Percentiles rank a stretch among this genome's conserved stretches.
phyloP scores from a whole-genome alignment of 805 yeast species.

The Diddensiella caesifluorescens region DNA sequence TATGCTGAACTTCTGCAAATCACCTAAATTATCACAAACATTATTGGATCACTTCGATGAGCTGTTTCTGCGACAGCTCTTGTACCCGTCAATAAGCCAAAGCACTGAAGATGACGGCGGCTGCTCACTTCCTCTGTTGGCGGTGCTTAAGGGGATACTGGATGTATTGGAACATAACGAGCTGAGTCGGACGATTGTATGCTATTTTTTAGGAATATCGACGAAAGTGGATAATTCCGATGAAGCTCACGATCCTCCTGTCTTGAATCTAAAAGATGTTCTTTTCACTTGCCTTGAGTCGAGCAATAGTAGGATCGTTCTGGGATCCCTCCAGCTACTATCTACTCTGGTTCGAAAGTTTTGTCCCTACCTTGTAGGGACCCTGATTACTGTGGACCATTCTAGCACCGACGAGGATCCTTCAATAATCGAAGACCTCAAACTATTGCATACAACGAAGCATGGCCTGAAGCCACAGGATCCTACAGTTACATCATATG shows the following conservation, averaged over 20 bases:
- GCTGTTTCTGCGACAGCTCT: slow-evolving; percentile 26
- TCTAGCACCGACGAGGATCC: neutral
- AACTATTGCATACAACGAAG: slow-evolving; percentile 4
- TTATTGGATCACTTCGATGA: slow-evolving; percentile 25
- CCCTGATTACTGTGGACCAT: slow-evolving; percentile 6
- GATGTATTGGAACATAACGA: slow-evolving; percentile 22
- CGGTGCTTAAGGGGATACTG: slow-evolving; percentile 24
- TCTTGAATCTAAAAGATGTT: slow-evolving; percentile 17
- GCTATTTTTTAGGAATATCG: slow-evolving; percentile 16
- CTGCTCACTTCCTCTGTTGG: slow-evolving; percentile 22
- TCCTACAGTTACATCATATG: slow-evolving; percentile 1
- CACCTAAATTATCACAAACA: slow-evolving; percentile 12
- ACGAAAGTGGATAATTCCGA: neutral
- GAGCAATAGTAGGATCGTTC: slow-evolving; percentile 15
- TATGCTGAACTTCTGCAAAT: slow-evolving; percentile 20
- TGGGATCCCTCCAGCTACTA: slow-evolving; percentile 22
- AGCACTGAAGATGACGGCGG: slow-evolving; percentile 19
- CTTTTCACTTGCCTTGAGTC: slow-evolving; percentile 15
- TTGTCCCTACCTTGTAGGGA: slow-evolving; percentile 24
- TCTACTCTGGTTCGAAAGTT: slow-evolving; percentile 23
- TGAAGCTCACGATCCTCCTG: neutral
- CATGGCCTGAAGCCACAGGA: slow-evolving; percentile 7
- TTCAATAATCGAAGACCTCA: slow-evolving; percentile 3
- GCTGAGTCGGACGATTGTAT: slow-evolving; percentile 20
- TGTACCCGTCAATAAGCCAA: slow-evolving; percentile 27